phyloP scores from a whole-genome alignment of 2,329 filamentous ascomycete species.

The Dactylellina parvicollis region DNA sequence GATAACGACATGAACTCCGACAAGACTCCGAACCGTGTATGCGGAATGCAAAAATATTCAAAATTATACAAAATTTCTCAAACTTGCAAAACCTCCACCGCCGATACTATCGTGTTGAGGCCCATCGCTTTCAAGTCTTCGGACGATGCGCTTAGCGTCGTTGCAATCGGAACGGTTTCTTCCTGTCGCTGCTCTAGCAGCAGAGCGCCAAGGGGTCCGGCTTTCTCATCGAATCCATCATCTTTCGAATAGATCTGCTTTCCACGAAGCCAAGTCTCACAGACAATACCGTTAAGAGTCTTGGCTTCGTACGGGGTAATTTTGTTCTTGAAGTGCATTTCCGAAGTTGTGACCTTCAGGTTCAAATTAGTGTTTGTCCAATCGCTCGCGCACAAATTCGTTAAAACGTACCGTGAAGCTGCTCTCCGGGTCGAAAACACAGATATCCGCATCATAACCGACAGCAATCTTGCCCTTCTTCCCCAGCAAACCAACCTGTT shows the following conservation, averaged over 20 bases:
- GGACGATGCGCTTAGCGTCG: constrained; percentile 12
- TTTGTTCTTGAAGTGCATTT: constrained; percentile 95
- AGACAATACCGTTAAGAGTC: constrained; percentile 78
- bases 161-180: constrained; percentile 39
- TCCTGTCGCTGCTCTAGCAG: constrained; percentile 63
- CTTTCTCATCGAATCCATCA: constrained; percentile 70
- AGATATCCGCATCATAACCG: constrained; percentile 89
- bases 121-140: constrained; percentile 17
- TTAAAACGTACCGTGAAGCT: constrained; percentile 75
- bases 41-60: background rate
- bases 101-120: constrained; percentile 9
- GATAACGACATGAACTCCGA: background rate
- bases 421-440: constrained; percentile 86
- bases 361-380: background rate
- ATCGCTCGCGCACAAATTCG: background rate
- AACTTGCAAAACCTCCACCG: constrained; percentile 23
- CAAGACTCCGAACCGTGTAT: constrained; percentile 16
- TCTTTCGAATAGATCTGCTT: constrained; percentile 74
- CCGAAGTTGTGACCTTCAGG: constrained; percentile 66
- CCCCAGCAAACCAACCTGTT: constrained; percentile 83
- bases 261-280: constrained; percentile 86
- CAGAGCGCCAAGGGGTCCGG: constrained; percentile 64
- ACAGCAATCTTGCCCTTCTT: constrained; percentile 82
- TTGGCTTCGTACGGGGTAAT: constrained; percentile 90
- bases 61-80: background rate